phyloP scores from a whole-genome alignment of 495 filamentous ascomycete species.

The Daldinia caldariorum region DNA sequence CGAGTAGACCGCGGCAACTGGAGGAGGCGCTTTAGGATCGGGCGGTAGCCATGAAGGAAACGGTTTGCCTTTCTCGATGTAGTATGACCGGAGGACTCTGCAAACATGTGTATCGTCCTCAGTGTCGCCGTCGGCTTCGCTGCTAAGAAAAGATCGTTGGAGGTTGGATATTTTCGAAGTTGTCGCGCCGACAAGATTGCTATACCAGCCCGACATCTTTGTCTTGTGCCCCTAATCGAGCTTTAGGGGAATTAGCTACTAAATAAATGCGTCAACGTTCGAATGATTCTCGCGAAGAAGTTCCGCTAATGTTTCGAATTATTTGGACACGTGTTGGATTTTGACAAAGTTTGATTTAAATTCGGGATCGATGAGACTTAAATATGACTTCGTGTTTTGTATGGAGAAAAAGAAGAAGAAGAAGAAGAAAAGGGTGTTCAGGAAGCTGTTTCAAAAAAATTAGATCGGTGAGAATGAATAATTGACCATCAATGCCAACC shows the following conservation, averaged over 20 bases:
- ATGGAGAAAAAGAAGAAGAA: slow-evolving; percentile 16
- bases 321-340: slow-evolving; percentile 17
- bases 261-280: slow-evolving; percentile 35
- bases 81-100: slow-evolving; percentile 94
- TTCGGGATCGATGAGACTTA: background rate
- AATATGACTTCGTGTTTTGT: slow-evolving; percentile 11
- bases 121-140: slow-evolving; percentile 88
- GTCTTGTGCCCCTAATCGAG: slow-evolving; percentile 29
- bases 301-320: background rate
- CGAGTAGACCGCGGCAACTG: slow-evolving; percentile 61
- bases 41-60: slow-evolving; percentile 91
- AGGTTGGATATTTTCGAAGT: slow-evolving; percentile 83
- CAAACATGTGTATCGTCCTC: slow-evolving; percentile 96
- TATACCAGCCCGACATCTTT: slow-evolving; percentile 82
- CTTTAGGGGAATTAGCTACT: slow-evolving; percentile 10
- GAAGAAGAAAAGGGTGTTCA: slow-evolving; percentile 19
- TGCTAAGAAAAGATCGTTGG: slow-evolving; percentile 77
- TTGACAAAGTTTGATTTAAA: background rate
- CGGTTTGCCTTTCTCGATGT: slow-evolving; percentile 83
- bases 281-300: slow-evolving; percentile 13
- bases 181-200: slow-evolving; percentile 78
- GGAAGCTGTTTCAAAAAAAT: slow-evolving; percentile 34
- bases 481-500: slow-evolving; percentile 33
- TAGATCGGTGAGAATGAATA: slow-evolving; percentile 29
- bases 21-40: slow-evolving; percentile 76